Evolutionary conservation across 164 flowering plant species (phyloP).

Genomic region (Litsea cubeba): DNA sequence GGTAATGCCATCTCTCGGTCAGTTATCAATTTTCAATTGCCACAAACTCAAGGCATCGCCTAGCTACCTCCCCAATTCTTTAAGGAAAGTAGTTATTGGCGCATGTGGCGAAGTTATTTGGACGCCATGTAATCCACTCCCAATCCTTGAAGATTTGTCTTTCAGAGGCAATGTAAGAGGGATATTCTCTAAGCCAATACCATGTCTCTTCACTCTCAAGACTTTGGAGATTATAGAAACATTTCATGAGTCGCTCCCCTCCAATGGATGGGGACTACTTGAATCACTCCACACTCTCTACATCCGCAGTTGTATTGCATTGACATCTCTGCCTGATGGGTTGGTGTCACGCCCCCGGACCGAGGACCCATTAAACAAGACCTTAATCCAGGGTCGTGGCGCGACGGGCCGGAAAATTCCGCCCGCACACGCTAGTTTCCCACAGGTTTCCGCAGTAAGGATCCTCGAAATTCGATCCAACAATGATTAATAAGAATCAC

Average conservation of each 20-base stretch:
- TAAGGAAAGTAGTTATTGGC: neutral
- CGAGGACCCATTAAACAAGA: too few species aligned
- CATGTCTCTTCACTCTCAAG: neutral
- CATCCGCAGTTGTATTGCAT: too few species aligned
- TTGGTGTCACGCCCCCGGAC: too few species aligned
- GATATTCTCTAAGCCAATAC: neutral
- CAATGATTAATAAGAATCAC: too few species aligned
- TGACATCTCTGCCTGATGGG: too few species aligned
- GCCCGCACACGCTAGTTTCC: too few species aligned
- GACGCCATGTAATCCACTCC: neutral
- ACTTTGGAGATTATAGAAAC: too few species aligned
- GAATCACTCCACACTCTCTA: neutral
- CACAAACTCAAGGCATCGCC: conserved; percentile 6
- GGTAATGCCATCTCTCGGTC: neutral
- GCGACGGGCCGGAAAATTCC: too few species aligned
- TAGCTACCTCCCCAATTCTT: neutral
- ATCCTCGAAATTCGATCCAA: too few species aligned
- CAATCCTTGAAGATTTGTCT: neutral
- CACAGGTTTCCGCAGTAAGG: too few species aligned
- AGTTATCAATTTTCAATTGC: neutral
- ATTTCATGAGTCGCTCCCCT: neutral
- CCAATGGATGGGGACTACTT: too few species aligned
- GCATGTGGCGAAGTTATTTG: neutral
- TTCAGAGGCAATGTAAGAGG: neutral
- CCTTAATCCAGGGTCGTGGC: too few species aligned